phyloP scores from a whole-genome alignment of 1,284 basidiomycete species.

The Paramarasmius palmivorus region DNA sequence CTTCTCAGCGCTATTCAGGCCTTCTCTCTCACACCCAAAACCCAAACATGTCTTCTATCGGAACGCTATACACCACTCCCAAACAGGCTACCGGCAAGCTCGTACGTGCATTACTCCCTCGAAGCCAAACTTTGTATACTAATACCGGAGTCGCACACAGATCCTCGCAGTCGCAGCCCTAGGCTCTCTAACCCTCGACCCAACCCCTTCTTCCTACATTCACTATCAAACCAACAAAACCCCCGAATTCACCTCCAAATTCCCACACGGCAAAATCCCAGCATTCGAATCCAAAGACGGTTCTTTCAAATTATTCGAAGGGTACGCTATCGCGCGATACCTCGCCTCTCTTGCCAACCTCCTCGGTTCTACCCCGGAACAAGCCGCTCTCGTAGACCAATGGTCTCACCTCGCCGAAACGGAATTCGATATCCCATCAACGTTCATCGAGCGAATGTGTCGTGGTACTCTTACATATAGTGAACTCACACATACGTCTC shows the following conservation, averaged over 20 bases:
- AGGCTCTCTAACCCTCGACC: constrained; percentile 69
- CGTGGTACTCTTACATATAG: constrained; percentile 49
- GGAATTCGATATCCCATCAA: constrained; percentile 35
- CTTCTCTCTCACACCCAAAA: too few species aligned
- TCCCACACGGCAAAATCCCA: constrained; percentile 85
- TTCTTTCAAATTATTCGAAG: constrained; percentile 74
- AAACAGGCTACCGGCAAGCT: constrained; percentile 44
- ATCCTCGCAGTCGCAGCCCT: constrained; percentile 74
- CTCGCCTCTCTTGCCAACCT: constrained; percentile 45
- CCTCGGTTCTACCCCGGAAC: constrained; percentile 36
- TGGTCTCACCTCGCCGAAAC: constrained; percentile 45
- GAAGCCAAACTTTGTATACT: background rate
- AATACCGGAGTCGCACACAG: constrained; percentile 36
- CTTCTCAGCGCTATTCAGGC: too few species aligned
- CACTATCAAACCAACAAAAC: constrained; percentile 78
- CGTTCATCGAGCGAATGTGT: constrained; percentile 43
- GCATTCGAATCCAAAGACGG: constrained; percentile 80
- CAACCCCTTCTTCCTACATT: constrained; percentile 54
- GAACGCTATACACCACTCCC: constrained; percentile 59
- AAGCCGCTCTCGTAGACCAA: constrained; percentile 47
- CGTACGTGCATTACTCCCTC: constrained; percentile 42
- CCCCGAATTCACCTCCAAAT: constrained; percentile 77
- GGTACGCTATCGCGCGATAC: constrained; percentile 82
- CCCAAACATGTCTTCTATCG: too few species aligned
- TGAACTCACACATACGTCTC: constrained; percentile 62